Evolutionary conservation across 2,329 filamentous ascomycete species (phyloP).

Genomic region (Botrytis galanthina): DNA sequence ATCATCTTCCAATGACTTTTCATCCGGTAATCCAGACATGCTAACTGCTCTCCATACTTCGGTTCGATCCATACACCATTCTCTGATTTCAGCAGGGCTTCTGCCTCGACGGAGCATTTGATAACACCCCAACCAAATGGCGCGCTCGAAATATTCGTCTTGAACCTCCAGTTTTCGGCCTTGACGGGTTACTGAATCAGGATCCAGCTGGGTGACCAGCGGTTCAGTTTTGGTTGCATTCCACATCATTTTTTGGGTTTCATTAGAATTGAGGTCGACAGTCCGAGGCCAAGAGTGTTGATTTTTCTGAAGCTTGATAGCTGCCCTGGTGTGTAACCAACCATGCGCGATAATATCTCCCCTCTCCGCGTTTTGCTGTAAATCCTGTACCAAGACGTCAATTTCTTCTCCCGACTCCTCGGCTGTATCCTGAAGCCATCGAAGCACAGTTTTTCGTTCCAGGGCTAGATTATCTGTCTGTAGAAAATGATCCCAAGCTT

Average conservation of each 20-base stretch:
- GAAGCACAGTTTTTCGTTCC: conserved; percentile 76
- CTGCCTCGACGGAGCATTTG: conserved; percentile 87
- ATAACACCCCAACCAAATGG: conserved; percentile 92
- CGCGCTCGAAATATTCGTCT: conserved; percentile 84
- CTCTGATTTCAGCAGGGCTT: conserved; percentile 67
- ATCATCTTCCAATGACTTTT: conserved; percentile 46
- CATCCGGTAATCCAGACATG: conserved; percentile 69
- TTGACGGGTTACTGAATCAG: conserved; percentile 83
- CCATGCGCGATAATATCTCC: conserved; percentile 82
- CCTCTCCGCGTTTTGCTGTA: conserved; percentile 73
- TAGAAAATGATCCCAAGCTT: conserved; percentile 73
- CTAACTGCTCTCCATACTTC: conserved; percentile 88
- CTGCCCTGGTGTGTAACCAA: conserved; percentile 87
- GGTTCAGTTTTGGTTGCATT: conserved; percentile 59
- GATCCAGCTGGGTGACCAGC: conserved; percentile 84
- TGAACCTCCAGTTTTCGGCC: conserved; percentile 71
- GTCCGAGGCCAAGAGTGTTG: conserved; percentile 65
- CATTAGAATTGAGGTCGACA: conserved; percentile 60
- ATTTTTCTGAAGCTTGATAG: conserved; percentile 87
- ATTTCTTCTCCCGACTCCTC: conserved; percentile 66
- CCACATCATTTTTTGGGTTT: conserved; percentile 54
- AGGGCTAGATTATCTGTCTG: conserved; percentile 68
- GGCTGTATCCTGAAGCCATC: conserved; percentile 82
- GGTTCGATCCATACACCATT: conserved; percentile 82
- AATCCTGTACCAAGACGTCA: conserved; percentile 70